Conservation (phyloP, 768 basidiomycete species). For the Tylopilus felleus region DNA sequence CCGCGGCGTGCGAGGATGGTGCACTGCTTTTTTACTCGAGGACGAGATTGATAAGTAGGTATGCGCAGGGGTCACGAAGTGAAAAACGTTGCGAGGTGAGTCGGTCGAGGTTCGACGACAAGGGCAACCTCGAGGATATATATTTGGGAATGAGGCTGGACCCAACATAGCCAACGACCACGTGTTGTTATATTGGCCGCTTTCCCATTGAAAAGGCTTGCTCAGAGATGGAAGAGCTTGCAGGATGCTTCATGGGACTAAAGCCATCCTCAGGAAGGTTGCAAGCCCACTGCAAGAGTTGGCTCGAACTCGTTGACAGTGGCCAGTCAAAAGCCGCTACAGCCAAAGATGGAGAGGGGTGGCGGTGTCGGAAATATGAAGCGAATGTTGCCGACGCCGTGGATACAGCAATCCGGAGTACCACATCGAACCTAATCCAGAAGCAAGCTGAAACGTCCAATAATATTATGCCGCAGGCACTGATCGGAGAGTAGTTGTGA, state of each 20-base stretch:
- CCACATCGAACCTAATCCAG: neutral
- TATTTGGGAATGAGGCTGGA: neutral
- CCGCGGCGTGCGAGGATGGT: slow-evolving; percentile 6
- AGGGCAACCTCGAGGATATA: slow-evolving; percentile 20
- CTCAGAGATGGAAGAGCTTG: too few species aligned
- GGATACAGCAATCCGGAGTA: neutral
- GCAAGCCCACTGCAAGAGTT: too few species aligned
- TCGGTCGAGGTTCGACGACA: slow-evolving; percentile 9
- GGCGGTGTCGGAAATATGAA: too few species aligned
- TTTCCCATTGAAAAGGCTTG: neutral
- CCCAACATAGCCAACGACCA: neutral
- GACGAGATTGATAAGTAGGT: slow-evolving; percentile 4
- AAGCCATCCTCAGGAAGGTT: too few species aligned
- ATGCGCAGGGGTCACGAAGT: slow-evolving; percentile 1
- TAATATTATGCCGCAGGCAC: neutral
- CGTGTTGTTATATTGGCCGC: neutral
- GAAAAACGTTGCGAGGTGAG: slow-evolving; percentile 15
- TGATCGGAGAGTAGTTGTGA: slow-evolving; percentile 1
- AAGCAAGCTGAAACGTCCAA: too few species aligned
- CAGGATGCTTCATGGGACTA: too few species aligned
- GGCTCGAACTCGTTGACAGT: too few species aligned
- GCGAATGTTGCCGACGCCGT: too few species aligned
- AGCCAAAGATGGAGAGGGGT: too few species aligned
- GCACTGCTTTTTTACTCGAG: slow-evolving; percentile 12
- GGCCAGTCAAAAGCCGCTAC: too few species aligned